Percentiles rank a stretch among this genome's conserved stretches.
phyloP scores from a whole-genome alignment of 2,329 filamentous ascomycete species.

The Orbilia javanica region DNA sequence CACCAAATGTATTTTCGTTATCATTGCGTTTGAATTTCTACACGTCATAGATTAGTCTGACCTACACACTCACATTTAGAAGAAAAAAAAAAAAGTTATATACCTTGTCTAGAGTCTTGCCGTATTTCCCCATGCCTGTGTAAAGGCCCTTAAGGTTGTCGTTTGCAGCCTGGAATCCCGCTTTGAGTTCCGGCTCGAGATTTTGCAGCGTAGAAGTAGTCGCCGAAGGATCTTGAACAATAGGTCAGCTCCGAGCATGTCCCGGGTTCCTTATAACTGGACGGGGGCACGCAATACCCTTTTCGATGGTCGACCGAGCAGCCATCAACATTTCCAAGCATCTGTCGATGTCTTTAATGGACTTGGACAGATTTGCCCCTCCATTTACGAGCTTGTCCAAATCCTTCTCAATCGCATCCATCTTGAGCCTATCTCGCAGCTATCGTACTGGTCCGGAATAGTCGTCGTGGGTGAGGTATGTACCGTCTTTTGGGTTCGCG shows the following conservation, averaged over 20 bases:
- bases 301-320: slow-evolving; percentile 79
- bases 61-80: neutral
- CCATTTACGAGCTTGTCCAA: slow-evolving; percentile 78
- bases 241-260: neutral
- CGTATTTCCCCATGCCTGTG: slow-evolving; percentile 83
- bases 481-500: slow-evolving; percentile 1
- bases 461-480: slow-evolving; percentile 24
- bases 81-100: slow-evolving; percentile 56
- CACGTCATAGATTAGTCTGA: neutral
- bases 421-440: slow-evolving; percentile 35
- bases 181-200: slow-evolving; percentile 86
- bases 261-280: neutral
- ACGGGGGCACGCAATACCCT: slow-evolving; percentile 68
- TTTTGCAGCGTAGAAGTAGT: slow-evolving; percentile 82
- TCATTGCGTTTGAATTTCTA: slow-evolving; percentile 72
- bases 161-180: slow-evolving; percentile 82
- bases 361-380: slow-evolving; percentile 76
- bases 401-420: slow-evolving; percentile 74
- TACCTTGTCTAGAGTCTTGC: slow-evolving; percentile 86
- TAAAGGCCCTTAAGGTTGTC: slow-evolving; percentile 86
- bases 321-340: slow-evolving; percentile 81
- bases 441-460: slow-evolving; percentile 6
- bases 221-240: slow-evolving; percentile 73
- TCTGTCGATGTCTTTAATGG: slow-evolving; percentile 82
- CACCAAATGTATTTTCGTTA: slow-evolving; percentile 78